phyloP scores from a whole-genome alignment of 2,329 filamentous ascomycete genomes.

The Zalaria sp. region DNA sequence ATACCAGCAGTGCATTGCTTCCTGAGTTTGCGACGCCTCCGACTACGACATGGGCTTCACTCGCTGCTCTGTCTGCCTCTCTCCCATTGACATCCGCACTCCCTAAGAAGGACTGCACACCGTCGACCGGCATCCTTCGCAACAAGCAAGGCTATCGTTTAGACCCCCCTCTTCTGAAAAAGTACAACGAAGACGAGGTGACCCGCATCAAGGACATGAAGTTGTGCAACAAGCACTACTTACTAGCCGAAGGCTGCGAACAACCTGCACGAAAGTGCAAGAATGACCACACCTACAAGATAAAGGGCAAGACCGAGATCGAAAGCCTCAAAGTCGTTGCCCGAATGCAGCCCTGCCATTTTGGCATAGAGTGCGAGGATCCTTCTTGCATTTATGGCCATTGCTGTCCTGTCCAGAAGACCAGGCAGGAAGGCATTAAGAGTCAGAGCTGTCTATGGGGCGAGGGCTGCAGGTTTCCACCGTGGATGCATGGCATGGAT shows the following conservation, averaged over 20 bases:
- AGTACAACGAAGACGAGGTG: conserved; percentile 40
- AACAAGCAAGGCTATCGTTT: conserved; percentile 47
- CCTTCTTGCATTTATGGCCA: conserved; percentile 50
- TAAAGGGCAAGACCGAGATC: conserved; percentile 35
- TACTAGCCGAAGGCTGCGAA: conserved; percentile 41
- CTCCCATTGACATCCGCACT: too few relatives aligned
- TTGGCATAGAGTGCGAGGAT: conserved; percentile 43
- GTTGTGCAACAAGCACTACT: conserved; percentile 47
- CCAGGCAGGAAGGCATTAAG: conserved; percentile 25
- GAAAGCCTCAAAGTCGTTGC: conserved; percentile 43
- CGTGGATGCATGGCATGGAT: conserved; percentile 44
- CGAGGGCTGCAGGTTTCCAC: conserved; percentile 42
- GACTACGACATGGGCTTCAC: too few relatives aligned
- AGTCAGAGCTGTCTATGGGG: conserved; percentile 45
- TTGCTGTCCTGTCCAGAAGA: conserved; percentile 39
- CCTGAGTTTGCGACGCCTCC: too few relatives aligned
- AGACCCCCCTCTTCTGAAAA: conserved; percentile 32
- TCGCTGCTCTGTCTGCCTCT: too few relatives aligned
- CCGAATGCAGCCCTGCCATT: conserved; percentile 47
- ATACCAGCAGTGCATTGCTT: too few relatives aligned
- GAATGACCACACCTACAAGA: conserved; percentile 39
- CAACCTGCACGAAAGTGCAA: conserved; percentile 37
- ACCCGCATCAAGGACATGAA: conserved; percentile 48
- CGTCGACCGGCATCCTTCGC: conserved; percentile 31
- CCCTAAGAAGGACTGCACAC: too few relatives aligned